Evolutionary conservation across 257 asterid genomes (phyloP), one percentile per base, ranked within the genome.

Genomic region (Lavandula angustifolia): DNA sequence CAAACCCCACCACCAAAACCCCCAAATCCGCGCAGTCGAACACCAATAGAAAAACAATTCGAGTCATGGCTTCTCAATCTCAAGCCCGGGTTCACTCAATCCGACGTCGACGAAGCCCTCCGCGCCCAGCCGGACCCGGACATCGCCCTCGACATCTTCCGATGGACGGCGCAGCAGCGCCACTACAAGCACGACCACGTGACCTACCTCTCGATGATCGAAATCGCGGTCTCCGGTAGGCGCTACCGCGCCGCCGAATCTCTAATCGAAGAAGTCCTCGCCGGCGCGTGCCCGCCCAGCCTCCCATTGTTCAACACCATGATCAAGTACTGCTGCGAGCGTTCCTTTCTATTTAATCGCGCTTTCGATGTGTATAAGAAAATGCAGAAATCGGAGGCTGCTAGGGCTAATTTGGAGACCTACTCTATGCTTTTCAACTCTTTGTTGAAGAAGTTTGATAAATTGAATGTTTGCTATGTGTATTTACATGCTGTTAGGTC

Each of bases 81-180:
- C 53, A 81, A 73, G 75, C 91, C 96, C n/a, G 96, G 98, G 2
- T 92, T 92, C 82, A 82, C 87, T 52, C 89, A 81, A 44, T 64
- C 81, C 66, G 94, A 92, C 76, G 97, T 92, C 47, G 78, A 70
- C 55, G 71, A 71, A 17, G 90, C 94, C 56, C 84, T 92, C 53
- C 76, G 41, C 0, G 74, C 92, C 72, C 97, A 89, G 68, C 51
- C 87, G 41, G 96, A 92, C 82, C 94, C 97, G 12, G 99, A 89
- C 75, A 75, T 89, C 18, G 92, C 99, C 43, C 92, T 89, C 65
- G 99, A 89, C 78, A 87, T 92, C 16, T 92, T 92, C 86, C 94
- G 97, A 4, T 92, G 97, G 96, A 89, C 97, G 0, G 89, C 96
- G 33, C 96, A 85, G 75, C 99, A 87, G 73, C 92, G 95, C 41